phyloP scores from a whole-genome alignment of 2,329 filamentous ascomycete genomes.

The Aaosphaeria pasadenensis region DNA sequence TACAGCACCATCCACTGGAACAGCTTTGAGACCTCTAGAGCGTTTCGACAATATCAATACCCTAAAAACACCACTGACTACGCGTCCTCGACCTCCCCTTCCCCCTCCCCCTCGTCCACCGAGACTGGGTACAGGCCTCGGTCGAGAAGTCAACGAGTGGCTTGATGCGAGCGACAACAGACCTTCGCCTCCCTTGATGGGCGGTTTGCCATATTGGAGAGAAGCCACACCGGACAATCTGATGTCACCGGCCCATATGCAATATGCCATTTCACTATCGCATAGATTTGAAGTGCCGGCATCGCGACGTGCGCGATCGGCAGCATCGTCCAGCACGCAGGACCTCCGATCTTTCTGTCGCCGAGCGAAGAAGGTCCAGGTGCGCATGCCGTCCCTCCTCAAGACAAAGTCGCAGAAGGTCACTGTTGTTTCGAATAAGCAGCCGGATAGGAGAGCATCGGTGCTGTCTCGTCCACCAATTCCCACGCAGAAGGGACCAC shows the following conservation, averaged over 20 bases:
- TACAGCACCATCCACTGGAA: too few species aligned
- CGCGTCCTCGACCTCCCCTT: too few species aligned
- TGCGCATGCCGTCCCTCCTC: constrained; percentile 25
- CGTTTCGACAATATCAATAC: too few species aligned
- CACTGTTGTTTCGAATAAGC: constrained; percentile 6
- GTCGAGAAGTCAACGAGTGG: constrained; percentile 31
- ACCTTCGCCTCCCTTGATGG: constrained; percentile 29
- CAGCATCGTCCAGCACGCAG: constrained; percentile 13
- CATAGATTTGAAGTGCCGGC: constrained; percentile 6
- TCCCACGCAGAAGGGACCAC: too few species aligned
- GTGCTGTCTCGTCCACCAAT: constrained; percentile 10
- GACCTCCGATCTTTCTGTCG: constrained; percentile 23
- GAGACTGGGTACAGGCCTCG: constrained; percentile 21
- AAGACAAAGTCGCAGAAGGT: constrained; percentile 14
- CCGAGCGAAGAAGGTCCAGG: constrained; percentile 25
- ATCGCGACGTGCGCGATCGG: background rate
- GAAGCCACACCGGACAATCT: constrained; percentile 10
- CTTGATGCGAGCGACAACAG: constrained; percentile 25
- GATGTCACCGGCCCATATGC: constrained; percentile 9
- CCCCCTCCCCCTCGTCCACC: constrained; percentile 16
- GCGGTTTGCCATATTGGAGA: constrained; percentile 32
- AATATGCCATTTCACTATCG: constrained; percentile 27
- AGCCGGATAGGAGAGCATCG: constrained; percentile 20
- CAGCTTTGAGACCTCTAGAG: too few species aligned
- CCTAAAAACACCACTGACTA: too few species aligned